A percentile compares a stretch with the other conserved stretches of the same genome.
These are phyloP conservation scores for Exophiala bonariae DNA, from an alignment of 2,329 filamentous ascomycete species.

Conservation along the genomic window DNA sequence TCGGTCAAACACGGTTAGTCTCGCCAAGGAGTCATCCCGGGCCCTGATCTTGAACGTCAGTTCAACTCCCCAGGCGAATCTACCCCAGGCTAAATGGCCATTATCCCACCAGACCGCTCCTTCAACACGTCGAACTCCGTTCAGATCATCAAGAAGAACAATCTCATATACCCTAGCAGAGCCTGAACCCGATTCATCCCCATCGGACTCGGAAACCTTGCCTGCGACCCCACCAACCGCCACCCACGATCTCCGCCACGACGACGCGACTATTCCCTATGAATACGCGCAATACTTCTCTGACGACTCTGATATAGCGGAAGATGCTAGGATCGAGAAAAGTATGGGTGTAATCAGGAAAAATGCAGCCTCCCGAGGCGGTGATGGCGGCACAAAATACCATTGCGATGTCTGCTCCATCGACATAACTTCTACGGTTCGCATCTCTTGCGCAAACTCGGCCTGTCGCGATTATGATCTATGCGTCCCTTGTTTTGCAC, in stretches of 20 bases:
- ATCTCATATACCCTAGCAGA: slow-evolving; percentile 14
- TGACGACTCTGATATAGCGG: slow-evolving; percentile 35
- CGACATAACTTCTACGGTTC: slow-evolving; percentile 95
- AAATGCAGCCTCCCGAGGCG: slow-evolving; percentile 82
- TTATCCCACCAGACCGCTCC: slow-evolving; percentile 2
- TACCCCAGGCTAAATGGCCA: slow-evolving; percentile 10
- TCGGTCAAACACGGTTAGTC: background rate
- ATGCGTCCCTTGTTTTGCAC: slow-evolving; percentile 90
- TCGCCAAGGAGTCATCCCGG: background rate
- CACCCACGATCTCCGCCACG: slow-evolving; percentile 10
- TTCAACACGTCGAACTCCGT: slow-evolving; percentile 5
- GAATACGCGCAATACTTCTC: slow-evolving; percentile 22
- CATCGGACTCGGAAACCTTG: slow-evolving; percentile 4
- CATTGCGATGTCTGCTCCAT: slow-evolving; percentile 96
- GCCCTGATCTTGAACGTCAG: slow-evolving; percentile 8
- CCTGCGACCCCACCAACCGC: slow-evolving; percentile 5
- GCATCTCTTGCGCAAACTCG: slow-evolving; percentile 84
- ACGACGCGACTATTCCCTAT: slow-evolving; percentile 21
- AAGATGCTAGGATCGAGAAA: slow-evolving; percentile 41
- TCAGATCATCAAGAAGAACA: slow-evolving; percentile 14
- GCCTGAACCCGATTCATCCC: slow-evolving; percentile 9
- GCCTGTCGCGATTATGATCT: slow-evolving; percentile 93
- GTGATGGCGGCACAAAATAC: slow-evolving; percentile 89
- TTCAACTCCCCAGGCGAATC: background rate
- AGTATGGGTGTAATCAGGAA: slow-evolving; percentile 93